phyloP scores from a whole-genome alignment of 2,329 filamentous ascomycete genomes.

The Colletotrichum falcatum region DNA sequence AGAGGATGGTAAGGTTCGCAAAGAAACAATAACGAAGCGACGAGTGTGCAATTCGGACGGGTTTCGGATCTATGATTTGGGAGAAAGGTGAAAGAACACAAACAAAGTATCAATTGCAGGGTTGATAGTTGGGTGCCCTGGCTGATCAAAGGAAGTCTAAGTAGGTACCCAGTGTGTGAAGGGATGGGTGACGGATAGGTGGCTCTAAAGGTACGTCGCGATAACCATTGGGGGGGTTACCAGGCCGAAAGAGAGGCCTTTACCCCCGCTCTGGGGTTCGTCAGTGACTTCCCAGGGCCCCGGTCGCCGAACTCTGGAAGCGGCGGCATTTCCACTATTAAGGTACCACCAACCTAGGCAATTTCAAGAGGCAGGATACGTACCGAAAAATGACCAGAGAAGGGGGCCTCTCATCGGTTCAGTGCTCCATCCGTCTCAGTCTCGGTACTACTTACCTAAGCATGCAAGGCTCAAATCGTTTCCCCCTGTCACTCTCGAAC shows the following conservation, averaged over 20 bases:
- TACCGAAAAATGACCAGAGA: background rate
- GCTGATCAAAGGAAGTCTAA: background rate
- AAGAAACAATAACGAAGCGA: background rate
- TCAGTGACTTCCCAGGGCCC: background rate
- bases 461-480: constrained; percentile 14
- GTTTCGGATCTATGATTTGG: background rate
- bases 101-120: background rate
- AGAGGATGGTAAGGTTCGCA: background rate
- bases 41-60: background rate
- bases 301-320: background rate
- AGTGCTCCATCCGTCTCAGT: background rate
- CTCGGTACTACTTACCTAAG: constrained; percentile 28
- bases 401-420: constrained; percentile 2
- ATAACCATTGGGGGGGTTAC: constrained; percentile 12
- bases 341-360: background rate
- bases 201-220: constrained; percentile 3
- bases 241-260: constrained; percentile 1
- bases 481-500: constrained; percentile 7
- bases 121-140: background rate
- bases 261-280: constrained; percentile 2
- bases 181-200: constrained; percentile 16
- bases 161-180: background rate
- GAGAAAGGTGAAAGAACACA: background rate
- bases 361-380: background rate
- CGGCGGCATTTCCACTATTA: background rate